Evolutionary conservation across 495 filamentous ascomycete genomes (phyloP).

Genomic region (Tetracladium marchalianum): DNA sequence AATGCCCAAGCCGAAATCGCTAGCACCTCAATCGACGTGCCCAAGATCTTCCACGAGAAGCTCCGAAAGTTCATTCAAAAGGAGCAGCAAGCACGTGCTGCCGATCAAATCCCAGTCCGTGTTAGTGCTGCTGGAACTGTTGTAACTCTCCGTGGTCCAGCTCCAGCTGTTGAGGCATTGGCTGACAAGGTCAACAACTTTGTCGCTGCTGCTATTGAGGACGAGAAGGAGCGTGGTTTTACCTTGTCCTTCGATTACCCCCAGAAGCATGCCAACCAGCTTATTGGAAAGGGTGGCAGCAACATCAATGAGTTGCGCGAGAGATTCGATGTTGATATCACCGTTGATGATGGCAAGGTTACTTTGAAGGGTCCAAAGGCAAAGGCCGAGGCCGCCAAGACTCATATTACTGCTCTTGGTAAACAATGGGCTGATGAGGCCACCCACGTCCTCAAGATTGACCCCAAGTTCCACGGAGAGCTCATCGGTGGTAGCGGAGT

Average conservation of each 20-base stretch:
- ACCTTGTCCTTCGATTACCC: constrained; percentile 83
- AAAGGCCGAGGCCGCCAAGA: constrained; percentile 69
- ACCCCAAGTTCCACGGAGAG: constrained; percentile 78
- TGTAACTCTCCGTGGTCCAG: constrained; percentile 68
- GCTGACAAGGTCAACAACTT: constrained; percentile 61
- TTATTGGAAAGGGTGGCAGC: constrained; percentile 87
- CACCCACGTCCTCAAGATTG: constrained; percentile 76
- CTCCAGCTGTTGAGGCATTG: constrained; percentile 58
- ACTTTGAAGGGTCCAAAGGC: constrained; percentile 50
- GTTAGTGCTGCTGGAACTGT: constrained; percentile 44
- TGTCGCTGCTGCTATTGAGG: constrained; percentile 71
- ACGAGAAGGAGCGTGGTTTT: constrained; percentile 82
- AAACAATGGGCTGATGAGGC: constrained; percentile 82
- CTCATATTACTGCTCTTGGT: constrained; percentile 62
- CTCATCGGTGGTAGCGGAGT: constrained; percentile 82
- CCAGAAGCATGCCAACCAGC: constrained; percentile 82
- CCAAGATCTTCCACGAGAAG: constrained; percentile 67
- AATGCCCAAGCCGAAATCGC: constrained; percentile 61
- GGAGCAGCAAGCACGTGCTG: constrained; percentile 57
- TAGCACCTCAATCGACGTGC: constrained; percentile 54
- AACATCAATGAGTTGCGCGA: constrained; percentile 94
- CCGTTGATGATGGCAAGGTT: constrained; percentile 65
- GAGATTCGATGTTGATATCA: constrained; percentile 95
- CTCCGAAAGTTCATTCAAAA: constrained; percentile 64
- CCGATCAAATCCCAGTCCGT: constrained; percentile 62